Conservation (phyloP, 108 stramenopile genomes). For the Skeletonema marinoi region DNA sequence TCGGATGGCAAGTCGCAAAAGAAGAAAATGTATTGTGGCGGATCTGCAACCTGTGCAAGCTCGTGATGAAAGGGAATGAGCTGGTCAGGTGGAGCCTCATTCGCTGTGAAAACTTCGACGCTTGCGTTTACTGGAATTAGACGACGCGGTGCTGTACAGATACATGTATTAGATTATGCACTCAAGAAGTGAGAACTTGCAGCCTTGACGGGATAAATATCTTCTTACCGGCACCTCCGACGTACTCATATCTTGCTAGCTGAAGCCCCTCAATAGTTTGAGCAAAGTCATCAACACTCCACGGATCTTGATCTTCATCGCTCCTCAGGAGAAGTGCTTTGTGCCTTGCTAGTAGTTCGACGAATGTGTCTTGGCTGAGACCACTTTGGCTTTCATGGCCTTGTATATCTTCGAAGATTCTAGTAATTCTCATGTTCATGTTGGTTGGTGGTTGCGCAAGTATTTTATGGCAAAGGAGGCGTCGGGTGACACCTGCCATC, state of each 20-base stretch:
- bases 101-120: conserved; percentile 78
- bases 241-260: conserved; percentile 64
- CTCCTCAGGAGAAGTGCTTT: conserved; percentile 70
- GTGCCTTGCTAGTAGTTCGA: conserved; percentile 56
- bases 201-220: neutral
- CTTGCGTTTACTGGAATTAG: conserved; percentile 61
- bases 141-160: conserved; percentile 70
- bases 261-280: conserved; percentile 49
- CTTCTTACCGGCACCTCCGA: conserved; percentile 26
- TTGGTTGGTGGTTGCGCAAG: neutral
- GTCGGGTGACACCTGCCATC: no score
- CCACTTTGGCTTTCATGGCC: conserved; percentile 12
- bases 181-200: neutral
- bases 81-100: conserved; percentile 78
- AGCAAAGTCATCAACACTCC: conserved; percentile 68
- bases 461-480: no score
- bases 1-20: conserved; percentile 75
- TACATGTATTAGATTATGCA: no score
- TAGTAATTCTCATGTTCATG: conserved; percentile 47
- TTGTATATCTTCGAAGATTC: conserved; percentile 30
- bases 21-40: conserved; percentile 79
- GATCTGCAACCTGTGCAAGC: conserved; percentile 73
- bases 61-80: conserved; percentile 89
- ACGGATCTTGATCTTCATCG: conserved; percentile 41
- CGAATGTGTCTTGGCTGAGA: conserved; percentile 37